Conservation (phyloP, 495 filamentous ascomycete species). For the Neurospora sp. region DNA sequence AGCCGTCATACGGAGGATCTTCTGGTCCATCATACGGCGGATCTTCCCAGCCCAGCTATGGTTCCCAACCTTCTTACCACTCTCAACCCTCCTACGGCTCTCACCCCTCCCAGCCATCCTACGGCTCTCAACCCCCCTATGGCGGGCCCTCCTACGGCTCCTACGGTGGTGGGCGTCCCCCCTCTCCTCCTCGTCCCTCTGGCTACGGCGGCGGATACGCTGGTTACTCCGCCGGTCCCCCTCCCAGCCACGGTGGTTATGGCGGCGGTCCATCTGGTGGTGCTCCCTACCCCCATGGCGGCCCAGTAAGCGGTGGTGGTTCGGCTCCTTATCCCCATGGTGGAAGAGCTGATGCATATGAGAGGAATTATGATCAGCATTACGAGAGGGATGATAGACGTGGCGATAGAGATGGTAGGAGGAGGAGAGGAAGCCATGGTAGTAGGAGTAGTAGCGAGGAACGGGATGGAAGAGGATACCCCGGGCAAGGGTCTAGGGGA, state of each 20-base stretch:
- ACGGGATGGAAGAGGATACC: not conserved
- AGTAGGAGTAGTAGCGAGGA: not conserved
- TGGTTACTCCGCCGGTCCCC: not conserved
- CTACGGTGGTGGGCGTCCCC: not conserved
- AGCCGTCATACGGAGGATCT: not conserved
- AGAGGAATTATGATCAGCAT: not conserved
- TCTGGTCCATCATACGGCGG: not conserved
- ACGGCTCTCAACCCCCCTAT: not conserved
- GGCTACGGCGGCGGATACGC: not conserved
- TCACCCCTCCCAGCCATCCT: conserved; percentile 2
- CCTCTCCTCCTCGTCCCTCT: not conserved
- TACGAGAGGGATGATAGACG: not conserved
- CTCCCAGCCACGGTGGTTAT: not conserved
- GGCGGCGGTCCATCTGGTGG: not conserved
- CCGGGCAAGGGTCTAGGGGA: not conserved
- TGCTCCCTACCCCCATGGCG: not conserved
- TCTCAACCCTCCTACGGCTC: not conserved
- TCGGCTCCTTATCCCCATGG: not conserved
- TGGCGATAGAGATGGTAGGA: not conserved
- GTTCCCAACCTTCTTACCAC: not conserved
- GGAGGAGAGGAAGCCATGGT: not conserved
- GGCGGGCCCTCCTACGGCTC: not conserved
- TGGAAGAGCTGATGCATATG: not conserved
- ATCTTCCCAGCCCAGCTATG: not conserved
- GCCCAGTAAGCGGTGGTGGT: not conserved